A percentile compares a stretch with the other conserved stretches of the same genome.
phyloP scores from a whole-genome alignment of 192 early-diverging fungal species.

The Backusella circina region DNA sequence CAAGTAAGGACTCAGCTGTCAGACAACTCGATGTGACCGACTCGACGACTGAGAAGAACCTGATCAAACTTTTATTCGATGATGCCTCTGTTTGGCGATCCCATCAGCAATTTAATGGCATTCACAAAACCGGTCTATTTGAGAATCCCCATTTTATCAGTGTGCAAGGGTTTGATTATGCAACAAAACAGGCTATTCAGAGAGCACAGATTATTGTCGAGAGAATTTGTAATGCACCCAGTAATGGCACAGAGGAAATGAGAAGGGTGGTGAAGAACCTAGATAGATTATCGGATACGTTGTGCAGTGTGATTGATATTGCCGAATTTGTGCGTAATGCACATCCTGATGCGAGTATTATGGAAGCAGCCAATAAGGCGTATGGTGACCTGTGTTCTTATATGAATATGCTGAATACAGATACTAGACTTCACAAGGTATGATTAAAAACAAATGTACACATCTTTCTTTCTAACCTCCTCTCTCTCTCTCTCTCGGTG shows the following conservation, averaged over 20 bases:
- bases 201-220: slow-evolving; percentile 50
- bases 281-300: slow-evolving; percentile 82
- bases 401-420: slow-evolving; percentile 93
- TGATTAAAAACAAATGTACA: too few species aligned
- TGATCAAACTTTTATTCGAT: slow-evolving; percentile 29
- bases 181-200: slow-evolving; percentile 44
- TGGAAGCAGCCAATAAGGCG: slow-evolving; percentile 72
- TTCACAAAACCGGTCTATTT: slow-evolving; percentile 28
- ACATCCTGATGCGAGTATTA: slow-evolving; percentile 73
- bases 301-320: slow-evolving; percentile 90
- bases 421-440: slow-evolving; percentile 79
- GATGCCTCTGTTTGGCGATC: slow-evolving; percentile 24
- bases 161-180: slow-evolving; percentile 40
- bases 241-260: slow-evolving; percentile 51
- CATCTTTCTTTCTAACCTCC: too few species aligned
- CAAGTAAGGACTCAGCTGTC: not conserved
- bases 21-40: not conserved
- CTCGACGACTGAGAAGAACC: not conserved
- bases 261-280: slow-evolving; percentile 80
- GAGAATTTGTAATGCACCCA: slow-evolving; percentile 46
- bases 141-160: slow-evolving; percentile 39
- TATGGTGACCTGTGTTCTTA: slow-evolving; percentile 74
- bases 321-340: slow-evolving; percentile 91
- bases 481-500: too few species aligned
- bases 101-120: slow-evolving; percentile 2